Evolutionary conservation across 306 rosid species (phyloP), one percentile per base, ranked within the genome.

Genomic region (Herpetospermum pedunculosum): DNA sequence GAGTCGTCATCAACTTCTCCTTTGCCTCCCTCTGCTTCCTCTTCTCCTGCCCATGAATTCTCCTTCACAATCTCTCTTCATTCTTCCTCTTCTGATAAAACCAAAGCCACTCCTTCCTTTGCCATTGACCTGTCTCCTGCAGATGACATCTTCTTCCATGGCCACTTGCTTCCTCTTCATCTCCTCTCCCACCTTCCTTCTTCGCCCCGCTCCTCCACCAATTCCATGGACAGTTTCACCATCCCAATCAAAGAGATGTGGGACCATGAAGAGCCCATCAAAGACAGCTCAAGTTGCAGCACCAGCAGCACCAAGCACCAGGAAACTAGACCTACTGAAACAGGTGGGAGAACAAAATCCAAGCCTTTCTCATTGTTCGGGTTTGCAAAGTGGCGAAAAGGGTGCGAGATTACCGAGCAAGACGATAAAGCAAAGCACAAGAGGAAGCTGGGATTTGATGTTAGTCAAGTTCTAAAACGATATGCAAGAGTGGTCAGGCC

Each of bases 111-210:
- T n/a, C 15, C 74, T 77, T 84, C 96, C 4, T 82, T 84, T 41
- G 98, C 98, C 62, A 79, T 87, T 44, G 98, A 93, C 78, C 75
- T 93, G 70, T 83, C 98, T 41, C 98, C 98, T 0, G 98, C 98
- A 5, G 98, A 93, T 43, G 98, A 93, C 80, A 93, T 93, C 72
- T 93, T 93, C 94, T 93, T 89, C 88, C 98, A 89, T n/a, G 98
- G 98, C 35, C 98, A 91, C 80, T 81, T 93, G 79, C 97, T 93
- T 54, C 98, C 98, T 21, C 89, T 93, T 15, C 98, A 89, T 50
- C 88, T 91, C 75, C 87, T 91, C 58, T 84, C 98, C 47, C 98
- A 93, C 78, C 88, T 89, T 68, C 88, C 96, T 49, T 82, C 87
- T 23, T 87, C 98, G 1, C 94, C 97, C 12, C 92, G 94, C 73